Percentiles rank a stretch among this genome's conserved stretches.
These are phyloP conservation scores for Talaromyces sp. DNA, from an alignment of 2,329 filamentous ascomycete genomes.

Conservation along the genomic window DNA sequence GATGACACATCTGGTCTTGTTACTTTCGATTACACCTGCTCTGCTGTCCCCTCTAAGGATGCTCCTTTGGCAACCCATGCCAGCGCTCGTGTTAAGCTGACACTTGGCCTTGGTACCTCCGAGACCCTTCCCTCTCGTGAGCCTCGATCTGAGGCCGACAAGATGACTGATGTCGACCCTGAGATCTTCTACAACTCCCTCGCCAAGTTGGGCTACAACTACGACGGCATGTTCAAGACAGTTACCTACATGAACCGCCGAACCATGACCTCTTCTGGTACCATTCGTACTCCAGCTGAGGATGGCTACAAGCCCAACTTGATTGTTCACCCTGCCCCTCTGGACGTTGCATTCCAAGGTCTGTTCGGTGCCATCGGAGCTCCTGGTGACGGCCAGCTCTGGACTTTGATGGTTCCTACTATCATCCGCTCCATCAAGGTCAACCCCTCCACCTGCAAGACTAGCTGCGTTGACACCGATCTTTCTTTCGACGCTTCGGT, in stretches of 20 bases:
- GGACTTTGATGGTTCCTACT: background rate
- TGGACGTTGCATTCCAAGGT: constrained; percentile 3
- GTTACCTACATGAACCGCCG: background rate
- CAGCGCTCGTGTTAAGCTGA: background rate
- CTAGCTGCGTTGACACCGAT: background rate
- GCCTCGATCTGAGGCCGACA: background rate
- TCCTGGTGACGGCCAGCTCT: background rate
- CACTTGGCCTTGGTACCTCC: background rate
- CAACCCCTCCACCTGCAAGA: background rate
- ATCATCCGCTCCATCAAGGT: background rate
- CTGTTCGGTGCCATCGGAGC: background rate
- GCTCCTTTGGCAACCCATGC: background rate
- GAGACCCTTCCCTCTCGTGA: background rate
- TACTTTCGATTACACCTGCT: constrained; percentile 1
- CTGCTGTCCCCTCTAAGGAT: background rate
- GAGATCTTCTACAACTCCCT: constrained; percentile 14
- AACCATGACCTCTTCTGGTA: background rate
- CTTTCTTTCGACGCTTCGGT: background rate
- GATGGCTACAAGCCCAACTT: background rate
- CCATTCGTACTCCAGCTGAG: background rate
- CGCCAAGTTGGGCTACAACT: constrained; percentile 7
- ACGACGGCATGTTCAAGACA: constrained; percentile 2
- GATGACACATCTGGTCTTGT: background rate
- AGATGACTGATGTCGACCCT: constrained; percentile 1
- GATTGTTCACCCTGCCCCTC: background rate